Conservation (phyloP, 2,329 filamentous ascomycete genomes). For the Neofusicoccum sp. region DNA sequence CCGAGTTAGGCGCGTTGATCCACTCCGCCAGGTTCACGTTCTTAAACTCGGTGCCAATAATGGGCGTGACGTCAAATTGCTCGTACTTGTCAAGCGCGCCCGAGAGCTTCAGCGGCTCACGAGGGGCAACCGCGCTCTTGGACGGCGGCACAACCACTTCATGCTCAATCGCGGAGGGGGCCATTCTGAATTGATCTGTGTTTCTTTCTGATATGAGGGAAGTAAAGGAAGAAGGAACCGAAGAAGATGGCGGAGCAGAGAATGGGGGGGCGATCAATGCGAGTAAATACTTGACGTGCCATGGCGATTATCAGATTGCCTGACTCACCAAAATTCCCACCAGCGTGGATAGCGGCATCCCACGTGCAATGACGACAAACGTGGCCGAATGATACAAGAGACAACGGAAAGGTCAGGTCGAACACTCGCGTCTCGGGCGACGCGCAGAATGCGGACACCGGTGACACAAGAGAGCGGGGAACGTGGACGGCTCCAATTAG, state of each 20-base stretch:
- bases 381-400: background rate
- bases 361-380: slow-evolving; percentile 15
- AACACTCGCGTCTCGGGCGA: background rate
- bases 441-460: background rate
- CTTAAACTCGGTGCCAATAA: slow-evolving; percentile 65
- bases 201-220: background rate
- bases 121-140: slow-evolving; percentile 6
- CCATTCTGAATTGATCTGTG: background rate
- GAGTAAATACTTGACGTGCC: slow-evolving; percentile 4
- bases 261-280: no score
- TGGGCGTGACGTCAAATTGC: slow-evolving; percentile 62
- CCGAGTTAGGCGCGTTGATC: slow-evolving; percentile 62
- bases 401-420: background rate
- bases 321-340: background rate
- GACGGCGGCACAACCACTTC: slow-evolving; percentile 14
- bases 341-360: slow-evolving; percentile 3
- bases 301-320: background rate
- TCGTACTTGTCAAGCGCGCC: slow-evolving; percentile 57
- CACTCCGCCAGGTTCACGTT: slow-evolving; percentile 64
- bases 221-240: background rate
- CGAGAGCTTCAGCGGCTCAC: slow-evolving; percentile 51
- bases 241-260: background rate
- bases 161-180: slow-evolving; percentile 18
- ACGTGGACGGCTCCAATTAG: background rate
- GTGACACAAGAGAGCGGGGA: background rate